A percentile compares a stretch with the other conserved stretches of the same genome.
phyloP scores from a whole-genome alignment of 2,329 filamentous ascomycete genomes.

The Pestalotiopsis sp. region DNA sequence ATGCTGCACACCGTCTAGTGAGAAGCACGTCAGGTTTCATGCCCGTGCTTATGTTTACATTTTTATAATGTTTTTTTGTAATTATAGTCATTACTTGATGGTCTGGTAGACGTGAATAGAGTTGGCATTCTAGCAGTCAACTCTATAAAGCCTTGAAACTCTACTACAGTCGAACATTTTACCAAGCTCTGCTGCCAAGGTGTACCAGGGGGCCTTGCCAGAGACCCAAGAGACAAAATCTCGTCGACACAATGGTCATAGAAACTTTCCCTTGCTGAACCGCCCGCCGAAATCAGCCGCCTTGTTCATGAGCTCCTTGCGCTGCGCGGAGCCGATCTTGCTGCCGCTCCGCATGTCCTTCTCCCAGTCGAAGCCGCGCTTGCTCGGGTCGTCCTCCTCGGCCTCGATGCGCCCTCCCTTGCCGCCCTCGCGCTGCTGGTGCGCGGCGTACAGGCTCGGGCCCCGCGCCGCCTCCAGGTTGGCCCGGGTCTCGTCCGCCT shows the following conservation, averaged over 20 bases:
- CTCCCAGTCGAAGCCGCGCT: slow-evolving; percentile 83
- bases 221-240: background rate
- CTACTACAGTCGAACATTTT: no score
- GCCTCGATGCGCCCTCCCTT: slow-evolving; percentile 43
- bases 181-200: background rate
- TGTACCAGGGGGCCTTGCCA: background rate
- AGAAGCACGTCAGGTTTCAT: no score
- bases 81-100: no score
- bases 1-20: no score
- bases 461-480: slow-evolving; percentile 55
- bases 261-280: slow-evolving; percentile 74
- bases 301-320: slow-evolving; percentile 75
- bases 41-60: no score
- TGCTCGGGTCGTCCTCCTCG: slow-evolving; percentile 88
- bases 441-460: slow-evolving; percentile 60
- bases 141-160: background rate
- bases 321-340: slow-evolving; percentile 71
- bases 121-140: background rate
- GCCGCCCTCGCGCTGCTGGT: slow-evolving; percentile 36
- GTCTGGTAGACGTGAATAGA: background rate
- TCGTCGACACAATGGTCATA: slow-evolving; percentile 35
- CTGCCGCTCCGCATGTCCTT: slow-evolving; percentile 86
- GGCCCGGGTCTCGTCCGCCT: slow-evolving; percentile 45
- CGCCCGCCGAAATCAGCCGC: slow-evolving; percentile 79
- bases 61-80: no score